Evolutionary conservation across 1,139 yeast genomes (phyloP).

Genomic region (Geotrichum klebahnii): DNA sequence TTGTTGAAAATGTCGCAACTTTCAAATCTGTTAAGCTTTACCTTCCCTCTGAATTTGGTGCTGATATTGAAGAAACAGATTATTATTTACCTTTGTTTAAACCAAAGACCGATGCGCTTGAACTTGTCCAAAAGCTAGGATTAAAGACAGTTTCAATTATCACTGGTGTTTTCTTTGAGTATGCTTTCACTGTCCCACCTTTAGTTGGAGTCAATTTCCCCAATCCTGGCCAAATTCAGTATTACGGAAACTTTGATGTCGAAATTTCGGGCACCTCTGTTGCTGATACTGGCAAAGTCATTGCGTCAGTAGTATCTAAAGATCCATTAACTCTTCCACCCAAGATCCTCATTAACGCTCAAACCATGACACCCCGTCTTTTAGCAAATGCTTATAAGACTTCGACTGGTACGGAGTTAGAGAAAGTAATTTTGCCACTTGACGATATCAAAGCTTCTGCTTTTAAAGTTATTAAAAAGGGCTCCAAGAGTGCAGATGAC

Average conservation of each 20-base stretch:
- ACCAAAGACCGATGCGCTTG: slow-evolving; percentile 44
- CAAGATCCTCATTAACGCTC: slow-evolving; percentile 46
- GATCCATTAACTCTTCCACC: slow-evolving; percentile 47
- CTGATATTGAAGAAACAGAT: slow-evolving; percentile 39
- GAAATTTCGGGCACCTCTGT: slow-evolving; percentile 41
- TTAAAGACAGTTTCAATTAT: slow-evolving; percentile 51
- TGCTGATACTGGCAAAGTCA: slow-evolving; percentile 48
- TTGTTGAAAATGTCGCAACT: slow-evolving; percentile 41
- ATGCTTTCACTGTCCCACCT: slow-evolving; percentile 23
- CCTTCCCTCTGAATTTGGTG: slow-evolving; percentile 63
- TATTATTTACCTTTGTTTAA: slow-evolving; percentile 41
- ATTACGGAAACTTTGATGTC: slow-evolving; percentile 43
- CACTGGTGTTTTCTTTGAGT: slow-evolving; percentile 47
- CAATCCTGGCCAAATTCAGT: slow-evolving; percentile 17
- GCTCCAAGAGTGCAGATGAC: slow-evolving; percentile 11
- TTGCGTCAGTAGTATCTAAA: slow-evolving; percentile 45
- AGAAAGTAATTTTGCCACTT: slow-evolving; percentile 23
- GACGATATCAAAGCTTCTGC: slow-evolving; percentile 10
- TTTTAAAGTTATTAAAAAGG: slow-evolving; percentile 7
- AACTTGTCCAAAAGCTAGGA: slow-evolving; percentile 45
- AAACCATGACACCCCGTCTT: slow-evolving; percentile 41
- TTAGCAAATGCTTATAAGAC: slow-evolving; percentile 45
- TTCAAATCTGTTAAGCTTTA: slow-evolving; percentile 50
- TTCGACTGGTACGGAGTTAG: slow-evolving; percentile 41
- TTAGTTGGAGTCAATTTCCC: slow-evolving; percentile 39